phyloP scores from a whole-genome alignment of 495 filamentous ascomycete species.

The Xylaria curta region DNA sequence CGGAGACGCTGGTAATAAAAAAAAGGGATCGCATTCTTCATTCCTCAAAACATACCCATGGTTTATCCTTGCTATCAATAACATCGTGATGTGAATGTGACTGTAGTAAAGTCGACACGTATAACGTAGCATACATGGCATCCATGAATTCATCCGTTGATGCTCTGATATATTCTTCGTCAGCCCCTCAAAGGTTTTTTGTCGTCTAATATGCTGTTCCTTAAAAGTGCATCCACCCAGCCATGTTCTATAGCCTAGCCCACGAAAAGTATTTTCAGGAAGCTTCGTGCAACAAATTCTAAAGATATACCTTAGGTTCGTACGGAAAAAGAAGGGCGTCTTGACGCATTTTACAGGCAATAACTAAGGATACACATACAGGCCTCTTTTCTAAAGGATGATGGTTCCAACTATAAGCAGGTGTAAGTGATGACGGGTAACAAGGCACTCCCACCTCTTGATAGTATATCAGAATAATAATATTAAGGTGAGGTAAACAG shows the following conservation, averaged over 20 bases:
- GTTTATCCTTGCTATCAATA: not conserved
- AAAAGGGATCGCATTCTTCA: slow-evolving; percentile 18
- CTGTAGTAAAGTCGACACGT: not conserved
- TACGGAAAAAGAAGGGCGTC: not conserved
- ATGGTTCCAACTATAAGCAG: no score
- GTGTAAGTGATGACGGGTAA: no score
- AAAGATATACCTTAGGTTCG: not conserved
- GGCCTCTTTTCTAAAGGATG: not conserved
- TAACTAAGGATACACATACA: not conserved
- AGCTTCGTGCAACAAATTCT: not conserved
- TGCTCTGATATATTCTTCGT: not conserved
- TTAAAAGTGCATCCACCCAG: not conserved
- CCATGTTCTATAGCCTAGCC: not conserved
- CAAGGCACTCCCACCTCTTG: no score
- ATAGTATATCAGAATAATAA: no score
- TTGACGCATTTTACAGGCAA: not conserved
- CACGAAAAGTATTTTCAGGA: not conserved
- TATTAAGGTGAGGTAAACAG: not conserved
- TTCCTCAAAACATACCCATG: not conserved
- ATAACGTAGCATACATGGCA: not conserved
- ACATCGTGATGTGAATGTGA: not conserved
- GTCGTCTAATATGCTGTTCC: not conserved
- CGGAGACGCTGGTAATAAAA: slow-evolving; percentile 20
- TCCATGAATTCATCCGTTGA: not conserved
- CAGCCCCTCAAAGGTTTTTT: not conserved